phyloP scores from a whole-genome alignment of 176 grass and related monocot genomes.

The Rhipidocladum racemiflorum region DNA sequence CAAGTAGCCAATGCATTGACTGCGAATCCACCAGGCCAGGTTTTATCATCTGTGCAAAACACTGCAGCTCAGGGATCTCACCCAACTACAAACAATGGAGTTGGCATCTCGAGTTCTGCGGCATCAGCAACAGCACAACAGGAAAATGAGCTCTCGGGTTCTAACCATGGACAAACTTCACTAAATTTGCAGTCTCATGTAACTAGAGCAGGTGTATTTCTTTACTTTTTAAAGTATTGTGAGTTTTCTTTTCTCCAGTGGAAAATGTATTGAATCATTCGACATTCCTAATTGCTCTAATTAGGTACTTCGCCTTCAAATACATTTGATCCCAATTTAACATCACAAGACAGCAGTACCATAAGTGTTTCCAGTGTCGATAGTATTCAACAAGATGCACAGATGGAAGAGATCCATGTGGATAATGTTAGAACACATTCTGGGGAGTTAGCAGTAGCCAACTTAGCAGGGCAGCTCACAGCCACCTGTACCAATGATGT shows the following conservation, averaged over 20 bases:
- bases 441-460: background rate
- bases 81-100: slow-evolving; percentile 20
- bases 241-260: background rate
- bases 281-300: background rate
- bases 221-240: background rate
- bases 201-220: background rate
- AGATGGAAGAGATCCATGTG: background rate
- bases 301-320: slow-evolving; percentile 19
- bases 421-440: background rate
- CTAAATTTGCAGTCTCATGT: slow-evolving; percentile 11
- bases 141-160: slow-evolving; percentile 17
- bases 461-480: background rate
- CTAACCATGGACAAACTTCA: background rate
- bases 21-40: slow-evolving; percentile 25
- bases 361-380: slow-evolving; percentile 5
- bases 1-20: slow-evolving; percentile 45
- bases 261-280: background rate
- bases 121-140: slow-evolving; percentile 13
- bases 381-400: slow-evolving; percentile 22
- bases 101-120: background rate
- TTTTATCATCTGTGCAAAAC: slow-evolving; percentile 36
- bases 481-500: slow-evolving; percentile 12
- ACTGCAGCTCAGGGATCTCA: slow-evolving; percentile 35
- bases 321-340: slow-evolving; percentile 5
- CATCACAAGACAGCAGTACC: slow-evolving; percentile 22